These are phyloP conservation scores for Xylaria sp. DNA, from an alignment of 2,329 filamentous ascomycete genomes.

Conservation along the genomic window DNA sequence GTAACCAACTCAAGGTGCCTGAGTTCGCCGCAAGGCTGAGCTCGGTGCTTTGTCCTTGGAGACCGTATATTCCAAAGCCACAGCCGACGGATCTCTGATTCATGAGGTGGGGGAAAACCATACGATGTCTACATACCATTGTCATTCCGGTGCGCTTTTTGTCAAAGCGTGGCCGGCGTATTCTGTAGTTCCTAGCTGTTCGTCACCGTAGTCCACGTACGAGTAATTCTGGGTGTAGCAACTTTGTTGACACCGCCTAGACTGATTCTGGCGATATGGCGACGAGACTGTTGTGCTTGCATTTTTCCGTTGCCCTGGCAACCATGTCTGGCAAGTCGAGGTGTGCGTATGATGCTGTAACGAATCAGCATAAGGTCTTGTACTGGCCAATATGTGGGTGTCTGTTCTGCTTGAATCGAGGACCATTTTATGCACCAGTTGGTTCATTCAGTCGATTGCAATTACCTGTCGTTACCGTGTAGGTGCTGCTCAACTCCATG, in stretches of 20 bases:
- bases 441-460: too few species aligned
- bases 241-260: neutral
- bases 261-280: neutral
- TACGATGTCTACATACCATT: slow-evolving; percentile 59
- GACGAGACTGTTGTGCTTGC: too few species aligned
- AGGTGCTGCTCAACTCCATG: neutral
- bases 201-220: neutral
- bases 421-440: too few species aligned
- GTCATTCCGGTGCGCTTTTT: neutral
- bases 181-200: neutral
- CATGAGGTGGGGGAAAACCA: slow-evolving; percentile 90
- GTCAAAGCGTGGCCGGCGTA: neutral
- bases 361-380: neutral
- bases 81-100: slow-evolving; percentile 80
- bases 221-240: too few species aligned
- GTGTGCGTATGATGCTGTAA: neutral
- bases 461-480: neutral
- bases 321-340: neutral
- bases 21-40: slow-evolving; percentile 66
- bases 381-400: neutral
- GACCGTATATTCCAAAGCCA: slow-evolving; percentile 86
- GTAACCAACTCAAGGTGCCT: slow-evolving; percentile 57
- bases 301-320: neutral
- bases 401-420: neutral
- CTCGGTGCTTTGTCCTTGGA: slow-evolving; percentile 53